A percentile compares a stretch with the other conserved stretches of the same genome.
These are phyloP conservation scores for Hymenoscyphus fraxineus DNA, from an alignment of 2,329 filamentous ascomycete species.

Conservation along the genomic window DNA sequence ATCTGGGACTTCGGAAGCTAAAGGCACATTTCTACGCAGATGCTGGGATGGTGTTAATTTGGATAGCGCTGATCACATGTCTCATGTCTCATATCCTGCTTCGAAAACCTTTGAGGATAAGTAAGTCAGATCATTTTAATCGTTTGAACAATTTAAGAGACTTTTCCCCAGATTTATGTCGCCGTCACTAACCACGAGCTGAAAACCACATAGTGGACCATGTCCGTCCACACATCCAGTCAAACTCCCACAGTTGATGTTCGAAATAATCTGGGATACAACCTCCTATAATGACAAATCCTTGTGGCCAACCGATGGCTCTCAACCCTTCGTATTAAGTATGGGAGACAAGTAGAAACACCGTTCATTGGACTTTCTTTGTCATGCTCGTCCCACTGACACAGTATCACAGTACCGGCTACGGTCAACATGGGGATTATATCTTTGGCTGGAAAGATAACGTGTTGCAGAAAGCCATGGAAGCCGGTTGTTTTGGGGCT, in stretches of 20 bases:
- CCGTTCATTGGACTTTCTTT: background rate
- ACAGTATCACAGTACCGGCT: conserved; percentile 34
- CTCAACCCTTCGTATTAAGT: conserved; percentile 34
- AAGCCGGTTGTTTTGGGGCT: conserved; percentile 45
- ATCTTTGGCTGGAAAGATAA: conserved; percentile 49
- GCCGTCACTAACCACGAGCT: too few relatives aligned
- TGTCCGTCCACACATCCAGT: conserved; percentile 50
- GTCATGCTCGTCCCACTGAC: background rate
- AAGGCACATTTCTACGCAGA: background rate
- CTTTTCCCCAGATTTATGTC: background rate
- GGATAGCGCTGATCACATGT: conserved; percentile 8
- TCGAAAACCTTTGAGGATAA: conserved; percentile 13
- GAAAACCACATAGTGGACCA: too few relatives aligned
- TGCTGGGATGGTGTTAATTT: conserved; percentile 12
- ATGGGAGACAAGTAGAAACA: conserved; percentile 36
- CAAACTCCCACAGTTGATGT: conserved; percentile 55
- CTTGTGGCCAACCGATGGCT: conserved; percentile 16
- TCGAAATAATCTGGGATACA: conserved; percentile 54
- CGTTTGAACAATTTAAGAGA: background rate
- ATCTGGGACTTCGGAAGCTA: background rate
- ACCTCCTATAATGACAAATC: conserved; percentile 26
- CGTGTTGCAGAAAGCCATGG: conserved; percentile 47
- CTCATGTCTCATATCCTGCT: conserved; percentile 26
- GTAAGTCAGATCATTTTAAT: background rate
- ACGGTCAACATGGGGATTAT: conserved; percentile 49